These are phyloP conservation scores for Aspergillus ellipticus DNA, from an alignment of 495 filamentous ascomycete species.

Conservation along the genomic window DNA sequence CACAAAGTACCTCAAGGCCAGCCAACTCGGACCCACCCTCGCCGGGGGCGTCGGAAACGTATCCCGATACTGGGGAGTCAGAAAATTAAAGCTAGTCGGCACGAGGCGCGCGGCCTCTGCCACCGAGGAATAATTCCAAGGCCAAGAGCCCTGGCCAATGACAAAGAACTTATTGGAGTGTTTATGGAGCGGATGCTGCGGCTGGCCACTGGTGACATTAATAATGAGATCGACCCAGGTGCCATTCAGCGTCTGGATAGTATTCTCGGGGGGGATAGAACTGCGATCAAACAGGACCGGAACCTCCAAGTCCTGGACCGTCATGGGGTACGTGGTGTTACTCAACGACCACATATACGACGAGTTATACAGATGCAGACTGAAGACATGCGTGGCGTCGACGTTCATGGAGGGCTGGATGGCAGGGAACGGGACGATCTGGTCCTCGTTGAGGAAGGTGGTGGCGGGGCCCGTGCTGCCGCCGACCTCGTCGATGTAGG, in stretches of 20 bases:
- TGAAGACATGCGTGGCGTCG: not conserved
- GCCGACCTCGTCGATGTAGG: conserved; percentile 42
- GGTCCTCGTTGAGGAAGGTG: conserved; percentile 7
- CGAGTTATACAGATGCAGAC: not conserved
- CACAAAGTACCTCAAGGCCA: conserved; percentile 48
- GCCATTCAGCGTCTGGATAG: conserved; percentile 40
- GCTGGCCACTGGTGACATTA: conserved; percentile 28
- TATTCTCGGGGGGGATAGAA: not conserved
- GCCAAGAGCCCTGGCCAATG: conserved; percentile 39
- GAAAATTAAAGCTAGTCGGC: conserved; percentile 44
- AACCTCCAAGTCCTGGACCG: not conserved
- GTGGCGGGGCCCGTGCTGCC: too few relatives aligned
- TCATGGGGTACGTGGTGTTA: conserved; percentile 12
- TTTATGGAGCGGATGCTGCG: conserved; percentile 53
- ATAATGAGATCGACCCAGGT: conserved; percentile 54
- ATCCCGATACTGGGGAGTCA: conserved; percentile 42
- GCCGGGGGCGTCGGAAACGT: conserved; percentile 33
- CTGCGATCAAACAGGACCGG: conserved; percentile 40
- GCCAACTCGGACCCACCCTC: conserved; percentile 33
- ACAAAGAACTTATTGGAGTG: conserved; percentile 48
- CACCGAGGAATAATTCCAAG: conserved; percentile 40
- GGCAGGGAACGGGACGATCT: conserved; percentile 20
- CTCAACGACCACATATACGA: not conserved
- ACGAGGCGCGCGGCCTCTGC: conserved; percentile 36
- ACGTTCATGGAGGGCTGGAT: not conserved